These are phyloP conservation scores for Lipomyces oligophaga DNA, from an alignment of 805 yeast genomes.

Conservation along the genomic window DNA sequence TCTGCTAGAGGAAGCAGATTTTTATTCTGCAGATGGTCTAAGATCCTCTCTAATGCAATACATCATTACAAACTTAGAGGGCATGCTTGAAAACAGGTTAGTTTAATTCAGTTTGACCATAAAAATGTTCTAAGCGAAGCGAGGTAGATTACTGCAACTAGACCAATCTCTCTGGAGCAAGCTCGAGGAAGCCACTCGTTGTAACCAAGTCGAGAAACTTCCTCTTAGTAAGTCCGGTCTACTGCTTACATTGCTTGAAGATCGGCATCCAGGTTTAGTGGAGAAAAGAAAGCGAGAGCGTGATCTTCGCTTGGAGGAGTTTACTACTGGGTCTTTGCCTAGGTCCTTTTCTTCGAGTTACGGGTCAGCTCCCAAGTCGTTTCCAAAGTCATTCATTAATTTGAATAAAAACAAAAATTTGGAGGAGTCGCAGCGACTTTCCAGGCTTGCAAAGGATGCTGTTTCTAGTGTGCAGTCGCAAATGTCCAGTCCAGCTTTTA, in stretches of 20 bases:
- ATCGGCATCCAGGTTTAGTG: slow-evolving; percentile 18
- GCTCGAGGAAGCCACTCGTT: slow-evolving; percentile 19
- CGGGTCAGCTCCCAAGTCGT: slow-evolving; percentile 5
- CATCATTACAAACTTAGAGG: slow-evolving; percentile 60
- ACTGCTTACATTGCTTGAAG: slow-evolving; percentile 21
- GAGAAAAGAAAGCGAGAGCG: slow-evolving; percentile 16
- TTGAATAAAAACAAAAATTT: too few species aligned
- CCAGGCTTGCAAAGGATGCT: too few species aligned
- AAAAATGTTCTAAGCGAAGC: too few species aligned
- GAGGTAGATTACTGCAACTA: too few species aligned
- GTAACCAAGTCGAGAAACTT: slow-evolving; percentile 20
- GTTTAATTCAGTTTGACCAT: too few species aligned
- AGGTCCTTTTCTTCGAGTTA: background rate
- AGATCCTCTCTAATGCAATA: slow-evolving; percentile 63
- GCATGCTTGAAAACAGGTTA: slow-evolving; percentile 49
- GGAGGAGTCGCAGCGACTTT: too few species aligned
- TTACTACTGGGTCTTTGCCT: slow-evolving; percentile 13
- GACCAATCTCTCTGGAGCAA: too few species aligned
- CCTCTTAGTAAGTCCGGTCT: slow-evolving; percentile 25
- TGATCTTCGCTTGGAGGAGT: slow-evolving; percentile 5
- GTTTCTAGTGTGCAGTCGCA: too few species aligned
- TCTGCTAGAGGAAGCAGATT: slow-evolving; percentile 53
- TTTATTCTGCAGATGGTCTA: slow-evolving; percentile 51
- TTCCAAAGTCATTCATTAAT: slow-evolving; percentile 6
- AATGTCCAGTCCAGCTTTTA: too few species aligned